Conservation (phyloP, 2,329 filamentous ascomycete species). For the Sordariomycetes sp. region DNA sequence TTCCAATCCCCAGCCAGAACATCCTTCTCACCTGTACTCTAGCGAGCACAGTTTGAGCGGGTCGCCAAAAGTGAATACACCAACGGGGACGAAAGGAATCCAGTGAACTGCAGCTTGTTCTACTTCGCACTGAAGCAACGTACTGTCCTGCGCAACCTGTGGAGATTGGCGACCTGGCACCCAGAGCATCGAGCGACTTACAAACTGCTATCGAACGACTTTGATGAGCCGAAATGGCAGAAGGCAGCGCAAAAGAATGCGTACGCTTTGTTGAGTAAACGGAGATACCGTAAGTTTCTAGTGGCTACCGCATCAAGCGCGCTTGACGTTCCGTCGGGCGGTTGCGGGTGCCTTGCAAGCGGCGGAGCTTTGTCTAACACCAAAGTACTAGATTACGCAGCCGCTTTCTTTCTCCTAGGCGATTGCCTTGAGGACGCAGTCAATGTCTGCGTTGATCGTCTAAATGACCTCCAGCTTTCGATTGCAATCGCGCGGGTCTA, state of each 20-base stretch:
- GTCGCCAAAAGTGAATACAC: slow-evolving; percentile 91
- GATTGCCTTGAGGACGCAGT: slow-evolving; percentile 78
- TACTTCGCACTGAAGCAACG: slow-evolving; percentile 92
- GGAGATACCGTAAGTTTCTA: slow-evolving; percentile 60
- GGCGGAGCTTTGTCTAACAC: background rate
- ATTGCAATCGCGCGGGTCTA: slow-evolving; percentile 82
- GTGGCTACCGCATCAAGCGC: background rate
- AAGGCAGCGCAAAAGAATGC: slow-evolving; percentile 91
- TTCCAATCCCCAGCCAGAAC: background rate
- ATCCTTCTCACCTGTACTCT: slow-evolving; percentile 6
- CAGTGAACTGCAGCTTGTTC: slow-evolving; percentile 80
- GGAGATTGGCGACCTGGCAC: slow-evolving; percentile 89
- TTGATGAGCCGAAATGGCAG: slow-evolving; percentile 75
- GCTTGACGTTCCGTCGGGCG: background rate
- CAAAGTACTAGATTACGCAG: slow-evolving; percentile 65
- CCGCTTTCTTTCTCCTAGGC: slow-evolving; percentile 88
- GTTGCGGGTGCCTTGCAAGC: background rate
- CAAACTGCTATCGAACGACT: slow-evolving; percentile 79
- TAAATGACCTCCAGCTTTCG: slow-evolving; percentile 82
- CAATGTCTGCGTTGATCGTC: slow-evolving; percentile 74
- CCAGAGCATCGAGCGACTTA: slow-evolving; percentile 74
- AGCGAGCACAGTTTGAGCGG: slow-evolving; percentile 75
- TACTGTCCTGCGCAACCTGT: slow-evolving; percentile 76
- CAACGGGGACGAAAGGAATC: slow-evolving; percentile 76
- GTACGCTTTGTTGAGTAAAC: slow-evolving; percentile 84